phyloP scores from a whole-genome alignment of 2,329 filamentous ascomycete genomes.

The Botrytis tulipae region DNA sequence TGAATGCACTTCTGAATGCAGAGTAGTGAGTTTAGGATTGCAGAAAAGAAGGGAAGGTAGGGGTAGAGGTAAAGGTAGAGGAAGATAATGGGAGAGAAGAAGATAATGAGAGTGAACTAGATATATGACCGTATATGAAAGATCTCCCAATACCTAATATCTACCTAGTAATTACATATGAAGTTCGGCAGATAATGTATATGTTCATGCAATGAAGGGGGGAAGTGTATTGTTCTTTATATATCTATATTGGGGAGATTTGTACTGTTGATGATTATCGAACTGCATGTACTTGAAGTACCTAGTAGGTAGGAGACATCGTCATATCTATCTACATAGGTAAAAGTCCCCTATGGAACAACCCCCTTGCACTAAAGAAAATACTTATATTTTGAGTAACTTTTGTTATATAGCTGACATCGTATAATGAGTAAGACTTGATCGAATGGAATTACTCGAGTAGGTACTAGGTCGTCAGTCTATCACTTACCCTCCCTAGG shows the following conservation, averaged over 20 bases:
- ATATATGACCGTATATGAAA: background rate
- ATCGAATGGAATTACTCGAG: background rate
- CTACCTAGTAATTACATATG: background rate
- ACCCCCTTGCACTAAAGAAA: no score
- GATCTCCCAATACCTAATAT: background rate
- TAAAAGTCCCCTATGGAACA: no score
- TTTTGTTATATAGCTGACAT: background rate
- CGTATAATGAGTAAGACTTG: background rate
- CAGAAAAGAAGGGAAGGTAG: no score
- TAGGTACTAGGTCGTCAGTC: no score
- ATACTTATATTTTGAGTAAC: background rate
- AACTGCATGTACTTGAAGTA: no score
- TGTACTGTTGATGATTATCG: background rate
- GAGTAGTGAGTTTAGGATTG: no score
- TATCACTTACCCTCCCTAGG: no score
- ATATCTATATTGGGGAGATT: background rate
- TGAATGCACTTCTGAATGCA: no score
- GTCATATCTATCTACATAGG: no score
- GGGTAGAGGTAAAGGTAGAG: background rate
- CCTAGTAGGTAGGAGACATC: no score
- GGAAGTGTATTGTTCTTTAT: background rate
- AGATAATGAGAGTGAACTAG: no score
- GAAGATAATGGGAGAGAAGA: background rate
- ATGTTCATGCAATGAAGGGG: background rate
- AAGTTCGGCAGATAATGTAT: background rate